phyloP scores from a whole-genome alignment of 2,329 filamentous ascomycete genomes.

The Penicillium freii region DNA sequence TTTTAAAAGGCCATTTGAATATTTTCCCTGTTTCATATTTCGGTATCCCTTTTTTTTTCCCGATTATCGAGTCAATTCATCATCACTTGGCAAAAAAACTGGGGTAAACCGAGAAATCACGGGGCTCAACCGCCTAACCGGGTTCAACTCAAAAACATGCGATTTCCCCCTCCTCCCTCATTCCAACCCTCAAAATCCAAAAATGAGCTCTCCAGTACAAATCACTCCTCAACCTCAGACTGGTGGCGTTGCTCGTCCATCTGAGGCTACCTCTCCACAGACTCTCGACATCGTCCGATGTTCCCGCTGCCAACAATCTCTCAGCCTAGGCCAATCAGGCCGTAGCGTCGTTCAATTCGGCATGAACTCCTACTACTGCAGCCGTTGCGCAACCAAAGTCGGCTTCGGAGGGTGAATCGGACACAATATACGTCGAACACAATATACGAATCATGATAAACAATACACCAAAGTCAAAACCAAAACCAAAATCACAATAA shows the following conservation, averaged over 20 bases:
- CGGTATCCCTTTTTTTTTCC: background rate
- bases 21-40: conserved; percentile 1
- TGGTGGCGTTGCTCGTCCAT: conserved; percentile 19
- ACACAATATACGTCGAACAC: background rate
- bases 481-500: background rate
- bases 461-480: background rate
- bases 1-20: background rate
- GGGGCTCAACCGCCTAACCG: background rate
- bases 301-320: conserved; percentile 48
- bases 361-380: conserved; percentile 52
- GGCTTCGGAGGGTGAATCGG: conserved; percentile 42
- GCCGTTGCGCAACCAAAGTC: conserved; percentile 46
- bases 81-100: background rate
- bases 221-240: conserved; percentile 26
- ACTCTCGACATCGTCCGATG: conserved; percentile 47
- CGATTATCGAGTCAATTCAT: background rate
- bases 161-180: background rate
- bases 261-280: conserved; percentile 25
- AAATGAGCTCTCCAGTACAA: conserved; percentile 40
- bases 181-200: background rate
- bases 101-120: conserved; percentile 2
- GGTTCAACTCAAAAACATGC: conserved; percentile 1
- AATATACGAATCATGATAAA: background rate
- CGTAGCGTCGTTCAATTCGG: conserved; percentile 46
- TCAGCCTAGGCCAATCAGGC: conserved; percentile 41